Evolutionary conservation across 352 stramenopile species (phyloP), one percentile per base, ranked within the genome.

Genomic region (Phytophthora hybrid): DNA sequence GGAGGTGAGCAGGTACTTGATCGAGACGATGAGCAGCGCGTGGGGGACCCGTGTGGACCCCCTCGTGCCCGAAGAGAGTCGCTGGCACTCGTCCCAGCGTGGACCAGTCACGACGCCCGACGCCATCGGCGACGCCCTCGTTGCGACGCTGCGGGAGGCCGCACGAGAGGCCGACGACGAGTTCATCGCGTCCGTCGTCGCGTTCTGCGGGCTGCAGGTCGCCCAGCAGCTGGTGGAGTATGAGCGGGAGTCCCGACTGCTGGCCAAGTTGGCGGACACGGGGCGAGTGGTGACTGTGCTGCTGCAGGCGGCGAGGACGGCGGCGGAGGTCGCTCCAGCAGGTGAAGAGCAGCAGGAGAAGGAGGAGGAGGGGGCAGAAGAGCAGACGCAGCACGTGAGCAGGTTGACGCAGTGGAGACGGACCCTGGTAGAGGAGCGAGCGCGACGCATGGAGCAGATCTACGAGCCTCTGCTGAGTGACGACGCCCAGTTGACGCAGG

Each of bases 381-480:
- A 39, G 37, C 13, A 46, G 37, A 46, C 13, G 6, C 5, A 46
- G 37, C 13, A 23, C 18, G 44, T 51, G 44, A 51, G 18, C 44
- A 51, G 44, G 44, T 23, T 51, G 44, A 21, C 44, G 18, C 16
- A 11, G 18, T 51, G 16, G 44, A 51, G 44, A 51, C 44, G 44
- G 44, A 51, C 44, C 16, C 49, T 55, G 19, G 21, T 9, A 55
- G n/a, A 31, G 19, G 49, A 55, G 49, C 14, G 49, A 31, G n/a
- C n/a, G 49, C 49, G 49, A 18, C n/a, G 49, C 7, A 55, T 55
- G 49, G 49, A 55, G 49, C 10, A 31, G 9, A 13, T 51, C 44
- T 55, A 55, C 49, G 49, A 55, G 49, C 49, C 21, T 19, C 16
- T 55, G 49, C 49, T 55, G n/a, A 18, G 49, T 16, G 49, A 55